Base-by-base conservation (phyloP, 2,329 filamentous ascomycete species). In the Fonsecaea erecta region DNA sequence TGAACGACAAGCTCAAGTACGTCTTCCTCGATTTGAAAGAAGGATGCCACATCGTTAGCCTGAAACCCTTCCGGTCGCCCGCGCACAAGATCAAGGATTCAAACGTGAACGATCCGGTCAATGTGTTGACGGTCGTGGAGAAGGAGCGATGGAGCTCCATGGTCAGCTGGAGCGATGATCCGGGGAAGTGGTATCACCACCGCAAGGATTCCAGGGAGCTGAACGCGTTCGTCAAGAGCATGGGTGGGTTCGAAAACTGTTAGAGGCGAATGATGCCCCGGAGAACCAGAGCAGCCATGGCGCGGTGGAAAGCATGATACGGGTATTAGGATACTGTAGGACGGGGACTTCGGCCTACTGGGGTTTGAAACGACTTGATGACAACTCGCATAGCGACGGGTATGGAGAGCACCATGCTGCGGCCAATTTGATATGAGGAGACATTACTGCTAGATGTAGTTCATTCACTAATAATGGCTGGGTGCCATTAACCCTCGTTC, bases 1-100 rank as follows among this genome's bases (percentile, higher is more conserved):
- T 97, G 62, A 99, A 98, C 78, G 90, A 92, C 74, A 86, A 88
- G 67, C 83, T 99, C 52, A 87, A 94, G 70, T 88, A 92, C 72
- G 92, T 96, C 81, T 98, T 99, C 74, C 81, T 99, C 66, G 95
- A 99, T 74, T 82, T 98, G 68, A 98, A 97, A 78, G 85, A 91
- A 61, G 94, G 94, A 2, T 93, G 91, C 77, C 90, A 90, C 77
- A 90, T 99, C 63, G 90, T 98, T 48, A 97, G 92, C 58, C 84
- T 99, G 65, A 96, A 95, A 79, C 93, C 90, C 0, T 99, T 99
- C 75, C 92, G 95, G 14, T 88, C 91, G 51, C 88, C 90, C 55
- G 88, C 89, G 69, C 90, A 93, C 75, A 90, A 90, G 72, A 90
- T 92, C 56, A 88, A 87, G 63, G 80, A 82, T 16, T 83, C 91